Conservation (phyloP, 192 early-diverging fungal genomes). For the Podila epicladia region DNA sequence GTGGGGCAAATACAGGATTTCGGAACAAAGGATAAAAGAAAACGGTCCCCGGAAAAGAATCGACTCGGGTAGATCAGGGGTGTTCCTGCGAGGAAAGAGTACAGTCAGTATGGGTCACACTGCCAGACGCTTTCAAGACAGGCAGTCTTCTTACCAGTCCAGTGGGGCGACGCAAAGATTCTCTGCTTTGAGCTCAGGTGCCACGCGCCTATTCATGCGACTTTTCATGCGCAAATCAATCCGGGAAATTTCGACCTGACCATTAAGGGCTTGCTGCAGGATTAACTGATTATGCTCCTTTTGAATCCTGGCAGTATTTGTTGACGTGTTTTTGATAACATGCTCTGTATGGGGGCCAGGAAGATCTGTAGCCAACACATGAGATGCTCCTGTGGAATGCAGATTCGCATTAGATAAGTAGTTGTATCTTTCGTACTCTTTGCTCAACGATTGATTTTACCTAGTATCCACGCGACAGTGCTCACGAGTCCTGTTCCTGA, state of each 20-base stretch:
- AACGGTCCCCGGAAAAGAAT: constrained; percentile 29
- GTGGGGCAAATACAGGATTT: constrained; percentile 46
- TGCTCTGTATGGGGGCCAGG: constrained; percentile 37
- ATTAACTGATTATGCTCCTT: constrained; percentile 5
- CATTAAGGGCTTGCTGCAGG: neutral
- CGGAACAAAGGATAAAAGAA: constrained; percentile 41
- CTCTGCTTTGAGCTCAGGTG: constrained; percentile 10
- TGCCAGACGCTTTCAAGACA: neutral
- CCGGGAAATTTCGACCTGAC: neutral
- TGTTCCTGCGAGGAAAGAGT: constrained; percentile 8
- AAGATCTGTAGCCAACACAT: constrained; percentile 40
- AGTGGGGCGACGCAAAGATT: constrained; percentile 27
- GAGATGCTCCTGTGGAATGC: constrained; percentile 14
- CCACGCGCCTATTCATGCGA: constrained; percentile 2
- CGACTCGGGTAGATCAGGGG: constrained; percentile 17
- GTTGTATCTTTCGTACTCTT: no score
- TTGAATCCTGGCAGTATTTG: constrained; percentile 14
- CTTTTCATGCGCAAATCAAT: neutral
- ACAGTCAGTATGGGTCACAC: neutral
- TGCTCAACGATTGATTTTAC: constrained; percentile 1
- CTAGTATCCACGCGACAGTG: constrained; percentile 40
- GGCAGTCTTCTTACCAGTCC: constrained; percentile 22
- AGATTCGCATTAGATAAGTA: no score
- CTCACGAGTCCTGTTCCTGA: constrained; percentile 50
- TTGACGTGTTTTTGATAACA: constrained; percentile 16